These are phyloP conservation scores for Aspergillus sp. DNA, from an alignment of 2,329 filamentous ascomycete species.

Conservation along the genomic window DNA sequence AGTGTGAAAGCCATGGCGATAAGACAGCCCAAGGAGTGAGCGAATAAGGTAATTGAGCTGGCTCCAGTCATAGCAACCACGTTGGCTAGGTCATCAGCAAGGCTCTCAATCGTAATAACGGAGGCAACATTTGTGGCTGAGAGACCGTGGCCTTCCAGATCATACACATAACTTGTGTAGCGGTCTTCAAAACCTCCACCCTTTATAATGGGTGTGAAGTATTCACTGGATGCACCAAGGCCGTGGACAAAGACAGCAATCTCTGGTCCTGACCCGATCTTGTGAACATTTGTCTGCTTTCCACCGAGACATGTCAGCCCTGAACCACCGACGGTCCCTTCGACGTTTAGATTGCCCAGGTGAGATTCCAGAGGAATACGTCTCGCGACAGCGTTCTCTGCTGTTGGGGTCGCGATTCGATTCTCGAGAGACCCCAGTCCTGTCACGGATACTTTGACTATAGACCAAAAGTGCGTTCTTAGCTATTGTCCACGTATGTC, in stretches of 20 bases:
- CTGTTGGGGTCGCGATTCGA: constrained; percentile 23
- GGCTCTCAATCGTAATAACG: constrained; percentile 36
- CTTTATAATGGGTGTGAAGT: constrained; percentile 40
- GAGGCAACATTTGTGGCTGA: constrained; percentile 38
- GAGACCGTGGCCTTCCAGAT: constrained; percentile 50
- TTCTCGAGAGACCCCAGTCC: constrained; percentile 37
- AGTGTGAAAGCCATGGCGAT: constrained; percentile 39
- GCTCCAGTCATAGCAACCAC: constrained; percentile 32
- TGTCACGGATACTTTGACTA: constrained; percentile 36
- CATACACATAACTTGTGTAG: constrained; percentile 36
- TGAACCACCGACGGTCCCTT: constrained; percentile 16
- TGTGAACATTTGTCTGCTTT: constrained; percentile 26
- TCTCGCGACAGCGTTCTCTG: constrained; percentile 13
- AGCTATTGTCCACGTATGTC: too few relatives aligned
- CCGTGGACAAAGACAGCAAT: constrained; percentile 47
- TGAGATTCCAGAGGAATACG: constrained; percentile 5
- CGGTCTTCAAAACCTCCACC: constrained; percentile 16
- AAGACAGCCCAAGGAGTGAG: constrained; percentile 47
- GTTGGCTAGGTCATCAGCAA: constrained; percentile 36
- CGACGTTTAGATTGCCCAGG: constrained; percentile 26
- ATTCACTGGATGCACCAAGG: constrained; percentile 41
- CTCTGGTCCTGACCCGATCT: constrained; percentile 17
- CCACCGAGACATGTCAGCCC: constrained; percentile 31
- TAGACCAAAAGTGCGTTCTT: constrained; percentile 18
- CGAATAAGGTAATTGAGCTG: constrained; percentile 33